Evolutionary conservation across 176 grass and related monocot species (phyloP).

Genomic region (Cenchrus americanus): DNA sequence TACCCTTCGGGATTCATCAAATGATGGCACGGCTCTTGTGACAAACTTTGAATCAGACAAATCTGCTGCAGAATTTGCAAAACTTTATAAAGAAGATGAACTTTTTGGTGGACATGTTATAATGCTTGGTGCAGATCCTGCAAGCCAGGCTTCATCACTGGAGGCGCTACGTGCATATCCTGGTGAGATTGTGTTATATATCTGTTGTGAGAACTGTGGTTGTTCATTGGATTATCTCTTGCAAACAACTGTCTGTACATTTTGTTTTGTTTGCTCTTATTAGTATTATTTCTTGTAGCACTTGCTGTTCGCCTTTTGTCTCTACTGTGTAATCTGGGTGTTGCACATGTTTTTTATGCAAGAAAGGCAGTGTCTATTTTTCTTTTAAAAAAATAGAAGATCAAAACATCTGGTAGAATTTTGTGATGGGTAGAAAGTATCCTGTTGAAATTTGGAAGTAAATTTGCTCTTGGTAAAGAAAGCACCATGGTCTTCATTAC

Average conservation of each 20-base stretch:
- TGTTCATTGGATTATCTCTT: conserved; percentile 23
- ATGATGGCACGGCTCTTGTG: conserved; percentile 52
- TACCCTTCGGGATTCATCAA: conserved; percentile 68
- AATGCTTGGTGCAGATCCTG: conserved; percentile 85
- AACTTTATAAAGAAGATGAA: conserved; percentile 69
- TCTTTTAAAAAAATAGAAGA: background rate
- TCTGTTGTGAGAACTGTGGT: background rate
- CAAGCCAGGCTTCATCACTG: conserved; percentile 66
- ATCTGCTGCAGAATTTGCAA: conserved; percentile 64
- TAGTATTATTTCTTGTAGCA: background rate
- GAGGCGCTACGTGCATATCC: conserved; percentile 79
- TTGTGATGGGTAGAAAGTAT: background rate
- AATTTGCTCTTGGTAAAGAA: conserved; percentile 3
- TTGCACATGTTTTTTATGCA: background rate
- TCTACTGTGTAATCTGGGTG: background rate
- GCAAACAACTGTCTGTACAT: background rate
- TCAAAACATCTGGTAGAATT: conserved; percentile 16
- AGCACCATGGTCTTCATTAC: background rate
- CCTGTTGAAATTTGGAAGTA: background rate
- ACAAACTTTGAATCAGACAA: conserved; percentile 95
- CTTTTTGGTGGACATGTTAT: conserved; percentile 82
- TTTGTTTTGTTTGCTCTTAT: background rate
- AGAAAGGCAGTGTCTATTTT: background rate
- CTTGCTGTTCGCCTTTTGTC: background rate
- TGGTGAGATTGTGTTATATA: conserved; percentile 53